phyloP scores from a whole-genome alignment of 805 yeast species.

The Saccharomyces paradoxus region DNA sequence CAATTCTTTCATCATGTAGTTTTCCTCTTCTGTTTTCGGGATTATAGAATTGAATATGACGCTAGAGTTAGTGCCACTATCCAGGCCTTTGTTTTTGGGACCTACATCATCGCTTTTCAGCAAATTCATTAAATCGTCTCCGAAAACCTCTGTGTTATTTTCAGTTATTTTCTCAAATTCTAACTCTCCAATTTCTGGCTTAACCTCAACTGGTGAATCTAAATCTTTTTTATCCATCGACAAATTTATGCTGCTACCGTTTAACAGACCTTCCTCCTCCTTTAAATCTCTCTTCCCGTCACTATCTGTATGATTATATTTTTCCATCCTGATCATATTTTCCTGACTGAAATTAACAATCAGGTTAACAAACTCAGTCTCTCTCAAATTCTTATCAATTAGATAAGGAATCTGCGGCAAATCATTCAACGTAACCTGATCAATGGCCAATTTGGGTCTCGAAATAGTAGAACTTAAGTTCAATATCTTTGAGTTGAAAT shows the following conservation, averaged over 20 bases:
- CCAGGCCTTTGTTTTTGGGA: not conserved
- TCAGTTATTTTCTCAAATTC: constrained; percentile 28
- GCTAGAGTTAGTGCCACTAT: not conserved
- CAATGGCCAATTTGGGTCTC: constrained; percentile 45
- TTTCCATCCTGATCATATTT: not conserved
- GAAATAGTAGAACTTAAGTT: constrained; percentile 50
- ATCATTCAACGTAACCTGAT: constrained; percentile 46
- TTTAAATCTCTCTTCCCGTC: not conserved
- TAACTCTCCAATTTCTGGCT: constrained; percentile 22
- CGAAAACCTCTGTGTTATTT: constrained; percentile 27
- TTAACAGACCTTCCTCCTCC: not conserved
- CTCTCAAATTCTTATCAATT: constrained; percentile 55
- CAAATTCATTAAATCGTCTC: constrained; percentile 21
- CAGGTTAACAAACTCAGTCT: constrained; percentile 49
- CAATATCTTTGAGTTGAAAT: constrained; percentile 49
- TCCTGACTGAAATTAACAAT: constrained; percentile 22
- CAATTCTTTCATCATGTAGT: constrained; percentile 12
- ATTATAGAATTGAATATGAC: not conserved
- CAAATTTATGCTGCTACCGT: not conserved
- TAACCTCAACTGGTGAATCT: not conserved
- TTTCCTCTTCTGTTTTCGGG: constrained; percentile 1
- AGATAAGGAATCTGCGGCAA: constrained; percentile 61
- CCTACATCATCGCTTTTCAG: constrained; percentile 12
- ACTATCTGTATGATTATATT: not conserved
- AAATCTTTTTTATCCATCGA: not conserved